Percentiles rank a stretch among this genome's conserved stretches.
These are phyloP conservation scores for Houttuynia cordata DNA, from an alignment of 164 flowering plant genomes.

Conservation along the genomic window DNA sequence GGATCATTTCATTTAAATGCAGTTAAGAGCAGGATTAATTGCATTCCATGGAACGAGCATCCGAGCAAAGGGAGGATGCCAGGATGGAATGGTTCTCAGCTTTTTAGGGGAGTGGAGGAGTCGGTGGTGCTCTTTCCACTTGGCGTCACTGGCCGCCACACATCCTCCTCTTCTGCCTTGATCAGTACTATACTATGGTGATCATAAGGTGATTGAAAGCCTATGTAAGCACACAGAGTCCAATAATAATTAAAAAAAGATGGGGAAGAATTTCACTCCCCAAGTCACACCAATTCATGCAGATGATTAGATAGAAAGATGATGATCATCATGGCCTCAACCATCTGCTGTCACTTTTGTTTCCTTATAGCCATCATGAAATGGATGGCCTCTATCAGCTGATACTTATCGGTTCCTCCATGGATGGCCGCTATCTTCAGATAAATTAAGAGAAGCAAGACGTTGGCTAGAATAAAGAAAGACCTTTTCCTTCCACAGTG, in stretches of 20 bases:
- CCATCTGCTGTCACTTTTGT: neutral
- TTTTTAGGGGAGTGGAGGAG: neutral
- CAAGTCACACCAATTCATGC: neutral
- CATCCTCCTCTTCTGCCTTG: neutral
- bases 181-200: neutral
- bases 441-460: no score
- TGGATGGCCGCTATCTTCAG: neutral
- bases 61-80: constrained; percentile 1
- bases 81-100: neutral
- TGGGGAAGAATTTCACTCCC: neutral
- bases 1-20: neutral
- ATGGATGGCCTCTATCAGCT: neutral
- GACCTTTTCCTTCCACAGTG: no score
- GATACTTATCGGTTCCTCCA: neutral
- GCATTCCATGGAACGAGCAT: neutral
- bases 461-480: neutral
- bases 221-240: neutral
- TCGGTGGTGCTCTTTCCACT: constrained; percentile 16
- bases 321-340: neutral
- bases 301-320: neutral
- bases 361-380: no score
- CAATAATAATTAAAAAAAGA: neutral
- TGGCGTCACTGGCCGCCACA: constrained; percentile 1
- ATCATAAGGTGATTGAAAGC: neutral
- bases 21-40: neutral